A percentile compares a stretch with the other conserved stretches of the same genome.
Conservation (phyloP, 495 filamentous ascomycete species). For the Aspergillus egyptiacus region DNA sequence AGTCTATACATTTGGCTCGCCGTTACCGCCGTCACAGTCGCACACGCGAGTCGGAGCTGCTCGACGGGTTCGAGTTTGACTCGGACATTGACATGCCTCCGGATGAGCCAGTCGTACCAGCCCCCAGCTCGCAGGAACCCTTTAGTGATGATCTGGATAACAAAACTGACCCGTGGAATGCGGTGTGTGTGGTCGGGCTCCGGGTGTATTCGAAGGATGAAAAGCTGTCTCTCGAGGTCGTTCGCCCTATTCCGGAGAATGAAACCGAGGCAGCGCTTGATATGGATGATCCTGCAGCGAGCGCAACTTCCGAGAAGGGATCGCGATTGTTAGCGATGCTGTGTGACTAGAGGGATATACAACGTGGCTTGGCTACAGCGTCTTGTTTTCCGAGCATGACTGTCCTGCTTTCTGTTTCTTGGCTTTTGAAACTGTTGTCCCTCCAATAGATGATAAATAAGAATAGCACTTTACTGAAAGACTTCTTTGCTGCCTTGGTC, state of each 20-base stretch:
- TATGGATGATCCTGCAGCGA: constrained; percentile 48
- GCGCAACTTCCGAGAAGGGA: constrained; percentile 30
- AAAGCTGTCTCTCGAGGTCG: constrained; percentile 47
- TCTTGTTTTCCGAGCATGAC: too few species aligned
- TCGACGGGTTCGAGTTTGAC: constrained; percentile 46
- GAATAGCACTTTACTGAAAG: too few species aligned
- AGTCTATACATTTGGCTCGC: too few species aligned
- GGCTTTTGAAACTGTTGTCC: too few species aligned
- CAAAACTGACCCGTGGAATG: constrained; percentile 69
- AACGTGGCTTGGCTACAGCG: not conserved
- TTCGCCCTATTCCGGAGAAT: constrained; percentile 47
- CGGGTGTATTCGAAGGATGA: constrained; percentile 63
- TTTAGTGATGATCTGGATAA: constrained; percentile 11
- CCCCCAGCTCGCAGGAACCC: not conserved
- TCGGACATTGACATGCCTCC: constrained; percentile 43
- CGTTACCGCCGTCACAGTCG: not conserved
- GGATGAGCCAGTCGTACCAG: constrained; percentile 20
- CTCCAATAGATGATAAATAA: too few species aligned
- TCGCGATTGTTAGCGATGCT: constrained; percentile 17
- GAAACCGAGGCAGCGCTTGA: constrained; percentile 46
- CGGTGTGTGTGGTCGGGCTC: constrained; percentile 72
- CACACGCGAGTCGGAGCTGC: constrained; percentile 24
- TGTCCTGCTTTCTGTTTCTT: not conserved
- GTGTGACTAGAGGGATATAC: too few species aligned
- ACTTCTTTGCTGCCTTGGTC: too few species aligned